These are phyloP conservation scores for Phragmites australis DNA, from an alignment of 176 grass and related monocot species.

Conservation along the genomic window DNA sequence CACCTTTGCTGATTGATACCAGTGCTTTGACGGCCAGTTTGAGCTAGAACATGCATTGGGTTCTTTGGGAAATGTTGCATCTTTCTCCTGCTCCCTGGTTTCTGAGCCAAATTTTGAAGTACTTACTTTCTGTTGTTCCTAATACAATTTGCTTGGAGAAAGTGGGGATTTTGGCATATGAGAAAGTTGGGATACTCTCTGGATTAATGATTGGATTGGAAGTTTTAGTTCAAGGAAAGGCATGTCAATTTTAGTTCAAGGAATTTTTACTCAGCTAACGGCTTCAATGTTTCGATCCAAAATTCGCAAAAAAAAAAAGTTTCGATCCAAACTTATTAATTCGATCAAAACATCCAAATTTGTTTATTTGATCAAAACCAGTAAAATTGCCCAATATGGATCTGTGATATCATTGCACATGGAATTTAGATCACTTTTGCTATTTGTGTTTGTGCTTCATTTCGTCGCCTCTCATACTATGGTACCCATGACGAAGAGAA, in stretches of 20 bases:
- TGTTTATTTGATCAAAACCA: neutral
- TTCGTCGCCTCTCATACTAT: neutral
- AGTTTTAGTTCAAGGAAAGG: slow-evolving; percentile 7
- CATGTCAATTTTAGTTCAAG: neutral
- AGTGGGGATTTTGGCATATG: neutral
- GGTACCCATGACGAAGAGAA: no score
- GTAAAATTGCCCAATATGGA: slow-evolving; percentile 1
- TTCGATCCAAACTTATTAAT: neutral
- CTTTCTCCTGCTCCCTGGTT: neutral
- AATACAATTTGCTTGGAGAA: slow-evolving; percentile 1
- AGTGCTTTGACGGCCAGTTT: neutral
- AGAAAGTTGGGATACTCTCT: neutral
- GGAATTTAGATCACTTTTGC: slow-evolving; percentile 16
- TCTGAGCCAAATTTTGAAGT: slow-evolving; percentile 11
- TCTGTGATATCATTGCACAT: slow-evolving; percentile 26
- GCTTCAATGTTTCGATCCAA: neutral
- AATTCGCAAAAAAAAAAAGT: no score
- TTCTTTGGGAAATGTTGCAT: neutral
- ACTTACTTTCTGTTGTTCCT: neutral
- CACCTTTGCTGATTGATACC: neutral
- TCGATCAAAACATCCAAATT: neutral
- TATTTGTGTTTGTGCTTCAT: slow-evolving; percentile 11
- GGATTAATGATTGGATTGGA: neutral
- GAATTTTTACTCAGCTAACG: neutral
- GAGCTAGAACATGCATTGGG: neutral